A percentile compares a stretch with the other conserved stretches of the same genome.
These are phyloP conservation scores for Litchi chinensis DNA, from an alignment of 345 rosid genomes.

Conservation along the genomic window DNA sequence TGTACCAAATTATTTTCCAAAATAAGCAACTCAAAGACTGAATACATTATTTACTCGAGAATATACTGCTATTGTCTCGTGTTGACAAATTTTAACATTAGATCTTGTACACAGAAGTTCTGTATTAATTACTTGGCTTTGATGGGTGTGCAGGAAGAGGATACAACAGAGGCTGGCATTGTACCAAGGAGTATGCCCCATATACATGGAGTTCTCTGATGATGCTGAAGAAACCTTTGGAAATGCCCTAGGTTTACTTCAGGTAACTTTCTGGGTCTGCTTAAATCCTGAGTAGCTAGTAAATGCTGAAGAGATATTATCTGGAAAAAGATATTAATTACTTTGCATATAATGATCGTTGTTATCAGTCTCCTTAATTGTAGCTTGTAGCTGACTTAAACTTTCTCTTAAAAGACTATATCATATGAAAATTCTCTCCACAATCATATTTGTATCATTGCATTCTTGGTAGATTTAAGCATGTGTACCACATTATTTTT, in stretches of 20 bases:
- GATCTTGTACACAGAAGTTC: neutral
- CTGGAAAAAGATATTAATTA: neutral
- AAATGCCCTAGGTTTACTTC: slow-evolving; percentile 68
- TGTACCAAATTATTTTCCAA: neutral
- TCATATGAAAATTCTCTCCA: neutral
- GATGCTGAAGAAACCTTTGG: slow-evolving; percentile 92
- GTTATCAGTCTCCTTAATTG: neutral
- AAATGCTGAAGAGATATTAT: neutral
- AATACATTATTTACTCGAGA: neutral
- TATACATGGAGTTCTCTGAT: slow-evolving; percentile 86
- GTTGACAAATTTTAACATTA: neutral
- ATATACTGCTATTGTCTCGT: neutral
- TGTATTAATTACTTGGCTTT: slow-evolving; percentile 14
- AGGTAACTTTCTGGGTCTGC: slow-evolving; percentile 43
- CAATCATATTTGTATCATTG: neutral
- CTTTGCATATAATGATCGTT: neutral
- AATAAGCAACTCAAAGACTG: neutral
- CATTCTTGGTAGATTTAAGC: neutral
- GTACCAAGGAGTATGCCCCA: slow-evolving; percentile 95
- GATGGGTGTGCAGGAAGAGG: slow-evolving; percentile 61
- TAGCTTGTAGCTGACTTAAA: neutral
- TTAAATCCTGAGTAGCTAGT: neutral
- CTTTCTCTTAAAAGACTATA: neutral
- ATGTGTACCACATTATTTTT: neutral
- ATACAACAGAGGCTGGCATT: slow-evolving; percentile 86